Evolutionary conservation across 768 basidiomycete genomes (phyloP).

Genomic region (Panaeolus papilionaceus): DNA sequence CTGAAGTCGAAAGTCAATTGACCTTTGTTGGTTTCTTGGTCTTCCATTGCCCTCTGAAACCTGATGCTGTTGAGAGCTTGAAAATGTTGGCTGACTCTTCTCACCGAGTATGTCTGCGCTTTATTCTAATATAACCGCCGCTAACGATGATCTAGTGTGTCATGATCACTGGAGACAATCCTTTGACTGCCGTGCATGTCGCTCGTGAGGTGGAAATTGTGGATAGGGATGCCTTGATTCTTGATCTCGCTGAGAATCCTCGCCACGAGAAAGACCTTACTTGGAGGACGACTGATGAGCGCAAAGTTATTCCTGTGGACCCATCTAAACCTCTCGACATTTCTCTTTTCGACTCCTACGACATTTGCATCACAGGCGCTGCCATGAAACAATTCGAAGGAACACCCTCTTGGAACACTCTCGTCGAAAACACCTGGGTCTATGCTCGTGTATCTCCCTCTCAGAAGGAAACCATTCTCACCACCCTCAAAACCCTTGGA

Average conservation of each 20-base stretch:
- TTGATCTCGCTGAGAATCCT: slow-evolving; percentile 88
- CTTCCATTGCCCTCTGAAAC: slow-evolving; percentile 97
- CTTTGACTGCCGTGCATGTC: slow-evolving; percentile 95
- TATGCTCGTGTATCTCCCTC: slow-evolving; percentile 96
- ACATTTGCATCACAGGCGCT: slow-evolving; percentile 95
- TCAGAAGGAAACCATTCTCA: slow-evolving; percentile 96
- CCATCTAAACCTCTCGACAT: slow-evolving; percentile 79
- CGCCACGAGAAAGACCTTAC: slow-evolving; percentile 76
- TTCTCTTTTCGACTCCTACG: slow-evolving; percentile 83
- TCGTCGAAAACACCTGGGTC: slow-evolving; percentile 97
- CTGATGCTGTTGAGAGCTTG: slow-evolving; percentile 88
- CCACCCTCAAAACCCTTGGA: slow-evolving; percentile 86
- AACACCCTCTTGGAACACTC: slow-evolving; percentile 73
- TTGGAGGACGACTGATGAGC: slow-evolving; percentile 95
- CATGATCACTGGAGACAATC: slow-evolving; percentile 99
- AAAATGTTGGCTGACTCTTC: slow-evolving; percentile 97
- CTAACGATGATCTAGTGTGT: slow-evolving; percentile 66
- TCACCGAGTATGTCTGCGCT: slow-evolving; percentile 75
- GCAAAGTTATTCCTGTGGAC: slow-evolving; percentile 85
- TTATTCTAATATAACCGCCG: neutral
- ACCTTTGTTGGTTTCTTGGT: slow-evolving; percentile 96
- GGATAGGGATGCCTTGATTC: slow-evolving; percentile 91
- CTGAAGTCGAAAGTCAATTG: slow-evolving; percentile 79
- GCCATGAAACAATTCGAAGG: slow-evolving; percentile 88
- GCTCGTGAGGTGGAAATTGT: slow-evolving; percentile 97